Base-by-base conservation (phyloP, 257 asterid genomes). In the Catharanthus roseus region DNA sequence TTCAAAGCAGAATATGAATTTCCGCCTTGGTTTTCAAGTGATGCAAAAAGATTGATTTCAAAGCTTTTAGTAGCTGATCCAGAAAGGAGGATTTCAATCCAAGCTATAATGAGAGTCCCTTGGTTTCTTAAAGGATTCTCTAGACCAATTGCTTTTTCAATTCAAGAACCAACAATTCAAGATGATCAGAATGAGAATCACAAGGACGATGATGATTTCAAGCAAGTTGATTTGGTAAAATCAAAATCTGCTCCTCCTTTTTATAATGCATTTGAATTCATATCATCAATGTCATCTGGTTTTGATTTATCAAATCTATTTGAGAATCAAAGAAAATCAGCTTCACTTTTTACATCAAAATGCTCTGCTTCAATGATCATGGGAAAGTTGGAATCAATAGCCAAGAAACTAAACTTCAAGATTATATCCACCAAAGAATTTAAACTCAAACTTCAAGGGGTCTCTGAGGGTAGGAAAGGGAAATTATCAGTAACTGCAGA, bases 31-130 rank as follows among this genome's bases (percentile, higher is more conserved):
- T 49, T 67, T 90, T 85, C 84, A 84, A 90, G 15, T 82, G 89
- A 83, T 91, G 89, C 19, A 88, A 76, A 64, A 84, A 95, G 97
- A 85, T 85, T 44, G 92, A 83, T 13, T 62, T 87, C 56, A 82
- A 77, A 75, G 65, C 79, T 19, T 77, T 87, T 16, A 11, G 87
- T 33, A 31, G 57, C 38, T n/a, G 69, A 62, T 68, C 74, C 58
- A 45, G 49, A 18, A n/a, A 61, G 60, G 34, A 69, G 78, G 39
- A 75, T 60, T 23, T 28, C 70, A 19, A 69, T 69, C 23, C 61
- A 26, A 23, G 54, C 41, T 33, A 49, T 68, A 1, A 65, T 65
- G 72, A 44, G 62, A 33, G 61, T 24, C 15, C 72, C 77, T 36
- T 73, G 77, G 77, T 73, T 73, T 12, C 67, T 51, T 21, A 73